A percentile compares a stretch with the other conserved stretches of the same genome.
Conservation (phyloP, 768 basidiomycete genomes). For the Asterophora parasitica region DNA sequence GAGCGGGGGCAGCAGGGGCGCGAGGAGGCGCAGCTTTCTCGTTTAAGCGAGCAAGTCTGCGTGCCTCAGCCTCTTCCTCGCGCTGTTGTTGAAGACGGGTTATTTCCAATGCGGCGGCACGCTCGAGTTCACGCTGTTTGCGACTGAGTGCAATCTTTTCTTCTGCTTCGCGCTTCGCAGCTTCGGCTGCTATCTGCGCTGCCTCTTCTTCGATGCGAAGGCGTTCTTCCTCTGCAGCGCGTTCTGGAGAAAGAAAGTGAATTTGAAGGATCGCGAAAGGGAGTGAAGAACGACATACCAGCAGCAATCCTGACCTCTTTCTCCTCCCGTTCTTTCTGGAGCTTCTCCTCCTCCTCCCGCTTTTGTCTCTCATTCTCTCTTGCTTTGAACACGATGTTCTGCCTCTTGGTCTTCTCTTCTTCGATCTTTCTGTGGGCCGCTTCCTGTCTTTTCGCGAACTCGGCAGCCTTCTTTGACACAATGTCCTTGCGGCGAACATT, state of each 20-base stretch:
- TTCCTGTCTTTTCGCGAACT: conserved; percentile 57
- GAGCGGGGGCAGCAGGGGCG: conserved; percentile 22
- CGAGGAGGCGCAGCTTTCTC: conserved; percentile 29
- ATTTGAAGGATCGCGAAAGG: neutral
- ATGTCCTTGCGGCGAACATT: conserved; percentile 46
- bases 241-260: conserved; percentile 31
- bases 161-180: conserved; percentile 57
- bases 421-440: conserved; percentile 65
- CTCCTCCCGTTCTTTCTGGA: conserved; percentile 46
- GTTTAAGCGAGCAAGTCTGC: conserved; percentile 33
- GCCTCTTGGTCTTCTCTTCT: conserved; percentile 78
- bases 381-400: conserved; percentile 48
- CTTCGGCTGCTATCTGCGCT: conserved; percentile 41
- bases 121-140: conserved; percentile 45
- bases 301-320: conserved; percentile 43
- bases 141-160: conserved; percentile 49
- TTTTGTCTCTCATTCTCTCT: conserved; percentile 52
- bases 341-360: conserved; percentile 36
- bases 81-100: conserved; percentile 58
- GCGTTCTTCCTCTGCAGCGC: conserved; percentile 50
- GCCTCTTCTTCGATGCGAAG: conserved; percentile 46
- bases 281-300: conserved; percentile 34
- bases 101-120: conserved; percentile 46
- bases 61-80: conserved; percentile 67
- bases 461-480: conserved; percentile 53